Evolutionary conservation across 768 basidiomycete genomes (phyloP).

Genomic region (Daedalea quercina): DNA sequence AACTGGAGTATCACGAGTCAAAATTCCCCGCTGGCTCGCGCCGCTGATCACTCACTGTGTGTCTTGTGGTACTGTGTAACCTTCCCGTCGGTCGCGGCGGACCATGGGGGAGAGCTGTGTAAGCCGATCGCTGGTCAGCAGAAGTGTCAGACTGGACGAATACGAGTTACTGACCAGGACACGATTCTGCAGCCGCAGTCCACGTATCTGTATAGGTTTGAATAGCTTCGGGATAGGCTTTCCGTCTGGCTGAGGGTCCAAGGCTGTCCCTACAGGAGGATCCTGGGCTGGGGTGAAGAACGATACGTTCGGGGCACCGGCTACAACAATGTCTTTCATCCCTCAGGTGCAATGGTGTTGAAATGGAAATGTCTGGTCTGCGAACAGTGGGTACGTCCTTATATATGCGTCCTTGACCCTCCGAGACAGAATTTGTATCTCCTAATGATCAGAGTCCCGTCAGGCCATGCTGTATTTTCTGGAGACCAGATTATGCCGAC

Average conservation of each 20-base stretch:
- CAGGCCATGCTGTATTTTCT: no score
- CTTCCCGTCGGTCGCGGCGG: slow-evolving; percentile 47
- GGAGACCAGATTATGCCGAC: no score
- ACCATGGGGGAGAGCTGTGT: slow-evolving; percentile 49
- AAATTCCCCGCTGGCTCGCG: background rate
- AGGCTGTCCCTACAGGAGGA: slow-evolving; percentile 38
- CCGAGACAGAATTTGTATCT: no score
- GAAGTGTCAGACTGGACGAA: background rate
- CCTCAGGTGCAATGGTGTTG: no score
- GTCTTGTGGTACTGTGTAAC: slow-evolving; percentile 51
- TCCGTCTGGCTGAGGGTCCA: slow-evolving; percentile 27
- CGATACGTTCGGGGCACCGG: slow-evolving; percentile 22
- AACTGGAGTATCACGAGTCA: slow-evolving; percentile 26
- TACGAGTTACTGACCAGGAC: slow-evolving; percentile 14
- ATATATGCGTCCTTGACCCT: no score
- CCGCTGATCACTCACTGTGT: slow-evolving; percentile 25
- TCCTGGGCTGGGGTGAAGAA: slow-evolving; percentile 45
- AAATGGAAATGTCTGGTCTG: no score
- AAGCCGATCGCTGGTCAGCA: background rate
- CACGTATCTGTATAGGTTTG: slow-evolving; percentile 42
- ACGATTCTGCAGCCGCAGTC: slow-evolving; percentile 24
- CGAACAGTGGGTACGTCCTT: no score
- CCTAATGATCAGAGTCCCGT: no score
- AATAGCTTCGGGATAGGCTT: slow-evolving; percentile 41
- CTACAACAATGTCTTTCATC: background rate